A percentile compares a stretch with the other conserved stretches of the same genome.
Conservation (phyloP, 805 yeast species). For the Schwanniomyces pseudopolymorphus region DNA sequence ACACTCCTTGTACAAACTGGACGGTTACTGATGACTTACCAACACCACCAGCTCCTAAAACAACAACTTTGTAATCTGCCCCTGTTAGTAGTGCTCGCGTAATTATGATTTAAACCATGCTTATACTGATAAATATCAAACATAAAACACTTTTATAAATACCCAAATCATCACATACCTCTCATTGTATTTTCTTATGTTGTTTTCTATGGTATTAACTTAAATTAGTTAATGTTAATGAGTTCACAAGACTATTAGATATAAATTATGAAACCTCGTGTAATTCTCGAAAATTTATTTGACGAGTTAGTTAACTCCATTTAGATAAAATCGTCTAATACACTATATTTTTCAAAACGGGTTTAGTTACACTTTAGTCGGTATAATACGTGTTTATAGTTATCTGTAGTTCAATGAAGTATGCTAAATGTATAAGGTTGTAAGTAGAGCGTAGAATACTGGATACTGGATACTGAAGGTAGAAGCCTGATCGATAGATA, state of each 20-base stretch:
- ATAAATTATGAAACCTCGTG: not conserved
- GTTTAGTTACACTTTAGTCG: not conserved
- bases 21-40: slow-evolving; percentile 94
- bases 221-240: not conserved
- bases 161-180: slow-evolving; percentile 2
- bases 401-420: too few relatives aligned
- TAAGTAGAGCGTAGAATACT: too few relatives aligned
- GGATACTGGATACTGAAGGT: too few relatives aligned
- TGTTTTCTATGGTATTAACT: not conserved
- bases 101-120: not conserved
- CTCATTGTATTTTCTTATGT: slow-evolving; percentile 2
- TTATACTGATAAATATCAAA: not conserved
- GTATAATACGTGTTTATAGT: not conserved
- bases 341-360: not conserved
- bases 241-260: not conserved
- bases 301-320: not conserved
- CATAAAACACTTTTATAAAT: not conserved
- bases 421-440: too few relatives aligned
- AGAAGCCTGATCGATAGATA: not conserved
- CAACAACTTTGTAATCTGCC: slow-evolving; percentile 82
- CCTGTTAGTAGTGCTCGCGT: not conserved
- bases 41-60: slow-evolving; percentile 95
- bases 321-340: not conserved
- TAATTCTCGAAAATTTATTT: not conserved
- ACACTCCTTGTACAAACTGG: slow-evolving; percentile 87